Evolutionary conservation across 2,329 filamentous ascomycete species (phyloP), one percentile per base, ranked within the genome.

Genomic region (Colletotrichum sp.): DNA sequence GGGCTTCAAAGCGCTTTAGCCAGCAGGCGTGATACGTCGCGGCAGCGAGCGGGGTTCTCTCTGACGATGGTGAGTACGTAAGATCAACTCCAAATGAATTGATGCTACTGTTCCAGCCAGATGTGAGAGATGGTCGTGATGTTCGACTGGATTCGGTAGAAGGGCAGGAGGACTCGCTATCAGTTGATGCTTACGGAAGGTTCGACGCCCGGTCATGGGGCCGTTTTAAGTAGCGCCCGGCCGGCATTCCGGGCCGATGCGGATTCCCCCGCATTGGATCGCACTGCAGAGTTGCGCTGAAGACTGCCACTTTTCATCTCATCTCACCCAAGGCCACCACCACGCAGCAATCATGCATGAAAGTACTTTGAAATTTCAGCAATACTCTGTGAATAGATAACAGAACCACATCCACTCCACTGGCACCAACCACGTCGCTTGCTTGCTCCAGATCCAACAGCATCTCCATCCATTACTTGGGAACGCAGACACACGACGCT

Each of bases 221-320:
- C 62, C 21, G 68, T 55, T 71, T 71, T 55, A 15, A 66, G 18
- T 52, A 15, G 24, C 30, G 32, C 18, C 66, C 49, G 21, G 59
- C 67, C 72, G 68, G 62, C 72, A 75, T 71, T 52, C 68, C 68
- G 72, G 72, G 28, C 72, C 72, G 72, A 75, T 8, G 12, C 5
- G 12, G 28, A 3, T 24, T 30, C 62, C 68, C 71, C 72, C 68
- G 68, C 72, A 71, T 24, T 24, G 24, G 24, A 24, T 55, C 16
- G 21, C 59, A 36, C 21, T 21, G n/a, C 26, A 44, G 21, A 28
- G 5, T 62, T 34, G 26, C 26, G 12, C 30, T 5, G 8, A 30
- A 62, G 28, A 8, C 2, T 32, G 13, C 18, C n/a, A 21, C 12
- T 7, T 18, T 24, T 8, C 32, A 34, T 63, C n/a, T 21, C 18